Conservation (phyloP, 2,329 filamentous ascomycete species). For the Pseudopyrenochaeta lycopersici region DNA sequence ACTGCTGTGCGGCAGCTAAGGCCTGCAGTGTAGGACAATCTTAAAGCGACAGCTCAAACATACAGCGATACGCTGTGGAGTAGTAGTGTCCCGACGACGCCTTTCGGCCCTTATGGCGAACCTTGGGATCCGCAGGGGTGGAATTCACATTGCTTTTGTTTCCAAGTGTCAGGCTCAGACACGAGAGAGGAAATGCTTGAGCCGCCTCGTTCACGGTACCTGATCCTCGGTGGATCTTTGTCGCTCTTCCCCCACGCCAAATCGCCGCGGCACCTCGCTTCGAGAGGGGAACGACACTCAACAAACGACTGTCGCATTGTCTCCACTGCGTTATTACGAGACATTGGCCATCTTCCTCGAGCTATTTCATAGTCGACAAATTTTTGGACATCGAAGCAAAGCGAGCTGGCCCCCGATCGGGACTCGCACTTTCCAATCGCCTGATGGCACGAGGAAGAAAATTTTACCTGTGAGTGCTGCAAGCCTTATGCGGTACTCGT, state of each 20-base stretch:
- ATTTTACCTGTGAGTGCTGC: conserved; percentile 27
- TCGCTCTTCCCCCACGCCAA: conserved; percentile 38
- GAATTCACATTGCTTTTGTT: conserved; percentile 39
- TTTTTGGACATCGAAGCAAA: neutral
- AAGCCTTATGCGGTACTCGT: conserved; percentile 21
- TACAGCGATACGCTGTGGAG: conserved; percentile 7
- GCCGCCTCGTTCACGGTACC: conserved; percentile 38
- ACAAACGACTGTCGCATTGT: conserved; percentile 8
- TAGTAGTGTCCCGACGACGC: conserved; percentile 18
- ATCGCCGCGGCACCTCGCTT: conserved; percentile 22
- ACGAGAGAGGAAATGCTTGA: conserved; percentile 21
- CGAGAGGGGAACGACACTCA: conserved; percentile 13
- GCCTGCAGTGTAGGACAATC: conserved; percentile 4
- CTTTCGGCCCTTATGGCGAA: conserved; percentile 31
- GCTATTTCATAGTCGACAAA: neutral
- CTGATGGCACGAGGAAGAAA: conserved; percentile 30
- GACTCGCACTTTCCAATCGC: conserved; percentile 5
- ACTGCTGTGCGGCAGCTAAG: conserved; percentile 1
- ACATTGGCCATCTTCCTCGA: neutral
- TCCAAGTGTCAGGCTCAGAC: conserved; percentile 30
- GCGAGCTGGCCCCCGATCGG: neutral
- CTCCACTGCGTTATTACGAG: conserved; percentile 6
- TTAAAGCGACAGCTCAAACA: conserved; percentile 12
- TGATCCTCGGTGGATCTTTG: conserved; percentile 36
- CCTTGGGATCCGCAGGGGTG: conserved; percentile 27